Percentiles rank a stretch among this genome's conserved stretches.
Evolutionary conservation across 108 stramenopile species (phyloP).

Genomic region (Skeletonema costatum): DNA sequence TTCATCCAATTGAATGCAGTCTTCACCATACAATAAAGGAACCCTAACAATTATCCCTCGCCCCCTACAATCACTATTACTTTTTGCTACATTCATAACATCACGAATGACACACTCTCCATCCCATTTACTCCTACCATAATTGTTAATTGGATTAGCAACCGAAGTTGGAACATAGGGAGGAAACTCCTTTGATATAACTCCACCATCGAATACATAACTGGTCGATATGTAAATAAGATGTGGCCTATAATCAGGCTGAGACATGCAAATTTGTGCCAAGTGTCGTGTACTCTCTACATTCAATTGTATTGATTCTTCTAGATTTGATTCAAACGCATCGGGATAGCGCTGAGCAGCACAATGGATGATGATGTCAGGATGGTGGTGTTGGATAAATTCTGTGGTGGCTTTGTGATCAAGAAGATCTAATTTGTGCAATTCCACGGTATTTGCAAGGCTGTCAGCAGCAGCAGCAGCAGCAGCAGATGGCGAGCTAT

Average conservation of each 20-base stretch:
- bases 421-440: slow-evolving; percentile 25
- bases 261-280: slow-evolving; percentile 8
- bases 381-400: slow-evolving; percentile 7
- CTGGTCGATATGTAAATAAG: slow-evolving; percentile 38
- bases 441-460: neutral
- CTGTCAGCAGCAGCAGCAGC: neutral
- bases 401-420: slow-evolving; percentile 15
- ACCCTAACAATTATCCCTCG: slow-evolving; percentile 36
- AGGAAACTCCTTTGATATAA: slow-evolving; percentile 14
- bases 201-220: slow-evolving; percentile 40
- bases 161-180: slow-evolving; percentile 27
- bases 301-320: slow-evolving; percentile 20
- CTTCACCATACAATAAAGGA: slow-evolving; percentile 40
- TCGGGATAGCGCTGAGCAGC: slow-evolving; percentile 39
- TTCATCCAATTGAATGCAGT: slow-evolving; percentile 33
- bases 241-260: slow-evolving; percentile 8
- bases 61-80: neutral
- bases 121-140: slow-evolving; percentile 35
- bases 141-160: slow-evolving; percentile 29
- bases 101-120: slow-evolving; percentile 35
- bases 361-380: slow-evolving; percentile 37
- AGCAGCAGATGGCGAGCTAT: neutral
- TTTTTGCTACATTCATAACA: slow-evolving; percentile 13
- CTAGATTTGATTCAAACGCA: slow-evolving; percentile 25
- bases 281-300: slow-evolving; percentile 32